These are phyloP conservation scores for Metschnikowia continentalis DNA, from an alignment of 805 yeast genomes.

Conservation along the genomic window DNA sequence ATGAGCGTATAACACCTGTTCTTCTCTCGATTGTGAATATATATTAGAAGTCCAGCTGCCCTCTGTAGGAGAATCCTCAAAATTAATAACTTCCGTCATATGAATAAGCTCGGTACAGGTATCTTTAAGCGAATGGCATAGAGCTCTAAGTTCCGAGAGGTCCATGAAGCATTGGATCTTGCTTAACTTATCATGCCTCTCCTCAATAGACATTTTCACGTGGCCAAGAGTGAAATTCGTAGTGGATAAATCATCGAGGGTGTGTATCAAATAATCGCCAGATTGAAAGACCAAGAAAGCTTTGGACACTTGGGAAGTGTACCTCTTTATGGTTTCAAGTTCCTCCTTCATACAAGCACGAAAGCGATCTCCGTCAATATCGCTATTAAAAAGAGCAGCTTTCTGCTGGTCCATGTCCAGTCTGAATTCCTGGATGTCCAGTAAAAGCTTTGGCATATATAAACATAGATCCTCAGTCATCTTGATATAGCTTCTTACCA, in stretches of 20 bases:
- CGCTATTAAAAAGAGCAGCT: neutral
- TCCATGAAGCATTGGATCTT: neutral
- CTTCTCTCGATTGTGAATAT: neutral
- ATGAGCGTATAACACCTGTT: neutral
- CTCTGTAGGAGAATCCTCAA: neutral
- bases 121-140: neutral
- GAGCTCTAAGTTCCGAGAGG: neutral
- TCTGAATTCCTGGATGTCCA: neutral
- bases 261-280: neutral
- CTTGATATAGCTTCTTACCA: neutral
- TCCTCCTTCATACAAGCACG: neutral
- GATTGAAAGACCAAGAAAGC: neutral
- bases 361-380: neutral
- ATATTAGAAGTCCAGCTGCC: neutral
- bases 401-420: neutral
- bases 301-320: neutral
- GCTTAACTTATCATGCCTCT: neutral
- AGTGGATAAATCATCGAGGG: neutral
- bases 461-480: neutral
- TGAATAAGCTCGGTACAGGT: conserved; percentile 1
- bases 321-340: neutral
- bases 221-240: neutral
- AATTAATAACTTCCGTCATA: neutral
- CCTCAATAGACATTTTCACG: neutral
- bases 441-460: neutral